A percentile compares a stretch with the other conserved stretches of the same genome.
Evolutionary conservation across 73 alveolate genomes (phyloP).

Genomic region (Paramecium bursaria): DNA sequence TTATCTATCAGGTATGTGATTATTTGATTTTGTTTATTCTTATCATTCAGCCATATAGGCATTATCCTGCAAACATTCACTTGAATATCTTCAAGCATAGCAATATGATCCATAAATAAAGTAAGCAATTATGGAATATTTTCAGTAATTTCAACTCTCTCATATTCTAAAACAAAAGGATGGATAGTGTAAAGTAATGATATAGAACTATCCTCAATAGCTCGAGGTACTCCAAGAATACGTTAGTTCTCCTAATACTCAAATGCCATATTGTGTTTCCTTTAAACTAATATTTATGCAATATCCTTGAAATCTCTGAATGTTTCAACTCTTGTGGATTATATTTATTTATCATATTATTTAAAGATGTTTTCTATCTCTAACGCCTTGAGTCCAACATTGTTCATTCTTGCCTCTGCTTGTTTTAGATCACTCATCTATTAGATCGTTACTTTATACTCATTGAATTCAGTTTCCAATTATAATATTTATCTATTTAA

Average conservation of each 20-base stretch:
- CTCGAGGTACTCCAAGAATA: conserved; percentile 1
- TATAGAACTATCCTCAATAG: neutral
- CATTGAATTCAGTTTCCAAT: conserved; percentile 12
- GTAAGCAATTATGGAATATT: neutral
- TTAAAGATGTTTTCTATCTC: conserved; percentile 45
- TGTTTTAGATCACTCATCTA: conserved; percentile 54
- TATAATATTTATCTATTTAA: conserved; percentile 15
- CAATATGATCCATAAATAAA: conserved; percentile 15
- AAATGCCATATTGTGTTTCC: neutral
- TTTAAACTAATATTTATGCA: conserved; percentile 14
- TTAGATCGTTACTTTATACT: conserved; percentile 3
- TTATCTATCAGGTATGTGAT: neutral
- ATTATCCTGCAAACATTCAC: conserved; percentile 2
- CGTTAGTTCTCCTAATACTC: neutral
- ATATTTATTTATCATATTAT: conserved; percentile 40
- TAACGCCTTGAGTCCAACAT: conserved; percentile 34
- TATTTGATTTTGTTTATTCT: conserved; percentile 4
- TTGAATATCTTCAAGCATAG: conserved; percentile 3
- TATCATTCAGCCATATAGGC: conserved; percentile 27
- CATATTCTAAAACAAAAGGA: conserved; percentile 27
- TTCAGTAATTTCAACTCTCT: neutral
- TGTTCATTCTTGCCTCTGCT: conserved; percentile 50
- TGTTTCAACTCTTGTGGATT: neutral
- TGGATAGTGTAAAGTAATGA: conserved; percentile 29
- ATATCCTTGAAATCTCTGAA: conserved; percentile 19